Percentiles rank a stretch among this genome's conserved stretches.
These are phyloP conservation scores for Stephania cephalantha DNA, from an alignment of 164 flowering plant genomes.

Conservation along the genomic window DNA sequence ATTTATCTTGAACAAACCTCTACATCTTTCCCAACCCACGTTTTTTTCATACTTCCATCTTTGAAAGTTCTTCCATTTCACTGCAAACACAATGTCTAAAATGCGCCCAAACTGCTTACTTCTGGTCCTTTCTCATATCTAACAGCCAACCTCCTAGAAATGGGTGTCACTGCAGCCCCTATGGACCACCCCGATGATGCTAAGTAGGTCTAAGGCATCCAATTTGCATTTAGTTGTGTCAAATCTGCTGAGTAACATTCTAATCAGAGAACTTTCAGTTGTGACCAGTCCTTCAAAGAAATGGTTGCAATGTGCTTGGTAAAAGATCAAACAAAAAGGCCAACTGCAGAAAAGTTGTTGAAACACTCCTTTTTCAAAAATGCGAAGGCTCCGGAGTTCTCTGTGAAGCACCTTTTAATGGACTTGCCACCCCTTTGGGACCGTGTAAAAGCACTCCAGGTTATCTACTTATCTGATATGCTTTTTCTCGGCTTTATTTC, in stretches of 20 bases:
- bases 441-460: constrained; percentile 95
- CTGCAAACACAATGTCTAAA: too few relatives aligned
- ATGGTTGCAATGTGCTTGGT: constrained; percentile 99
- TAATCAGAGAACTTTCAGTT: constrained; percentile 55
- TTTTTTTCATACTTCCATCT: too few relatives aligned
- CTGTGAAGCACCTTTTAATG: constrained; percentile 65
- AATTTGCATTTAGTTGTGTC: constrained; percentile 7
- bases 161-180: too few relatives aligned
- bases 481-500: neutral
- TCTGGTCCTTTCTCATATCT: too few relatives aligned
- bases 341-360: constrained; percentile 83
- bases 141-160: too few relatives aligned
- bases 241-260: constrained; percentile 23
- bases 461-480: constrained; percentile 18
- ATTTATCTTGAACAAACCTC: too few relatives aligned
- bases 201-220: neutral
- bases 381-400: constrained; percentile 83
- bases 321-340: constrained; percentile 98
- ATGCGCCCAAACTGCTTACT: too few relatives aligned
- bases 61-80: too few relatives aligned
- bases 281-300: constrained; percentile 95
- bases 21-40: too few relatives aligned
- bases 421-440: constrained; percentile 93
- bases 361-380: constrained; percentile 88
- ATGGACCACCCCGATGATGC: too few relatives aligned